Conservation (phyloP, 768 basidiomycete genomes). For the Rhodosporidiobolus odoratus region DNA sequence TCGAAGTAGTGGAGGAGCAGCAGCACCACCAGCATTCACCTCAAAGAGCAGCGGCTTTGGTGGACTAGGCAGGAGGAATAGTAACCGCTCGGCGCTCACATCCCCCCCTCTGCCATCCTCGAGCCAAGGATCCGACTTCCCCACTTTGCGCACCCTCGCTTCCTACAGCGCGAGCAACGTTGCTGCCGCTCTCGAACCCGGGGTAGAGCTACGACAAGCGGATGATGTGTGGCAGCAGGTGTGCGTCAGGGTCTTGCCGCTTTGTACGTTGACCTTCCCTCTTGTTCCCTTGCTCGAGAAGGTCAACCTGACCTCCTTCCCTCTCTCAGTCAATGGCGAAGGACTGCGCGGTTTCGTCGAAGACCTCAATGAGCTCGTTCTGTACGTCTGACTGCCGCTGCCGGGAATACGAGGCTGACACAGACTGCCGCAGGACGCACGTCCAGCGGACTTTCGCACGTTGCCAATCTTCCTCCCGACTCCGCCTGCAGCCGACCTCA, state of each 20-base stretch:
- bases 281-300: not conserved
- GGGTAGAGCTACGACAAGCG: slow-evolving; percentile 1
- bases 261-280: slow-evolving; percentile 31
- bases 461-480: not conserved
- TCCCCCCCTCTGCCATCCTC: not conserved
- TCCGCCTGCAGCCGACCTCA: not conserved
- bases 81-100: not conserved
- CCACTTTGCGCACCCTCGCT: slow-evolving; percentile 7
- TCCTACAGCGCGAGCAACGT: slow-evolving; percentile 27
- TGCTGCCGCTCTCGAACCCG: slow-evolving; percentile 24
- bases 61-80: not conserved
- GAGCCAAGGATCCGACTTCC: not conserved
- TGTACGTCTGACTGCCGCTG: not conserved
- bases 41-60: not conserved
- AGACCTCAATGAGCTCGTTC: slow-evolving; percentile 37
- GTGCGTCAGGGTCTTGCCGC: slow-evolving; percentile 38
- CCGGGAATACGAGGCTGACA: not conserved
- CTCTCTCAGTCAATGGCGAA: slow-evolving; percentile 35
- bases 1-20: not conserved
- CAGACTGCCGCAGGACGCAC: slow-evolving; percentile 21
- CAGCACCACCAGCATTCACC: too few relatives aligned
- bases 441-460: slow-evolving; percentile 36
- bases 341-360: slow-evolving; percentile 41
- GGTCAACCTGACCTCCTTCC: not conserved
- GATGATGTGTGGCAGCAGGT: slow-evolving; percentile 42